Base-by-base conservation (phyloP, 768 basidiomycete species). In the Cystoderma amianthinum region DNA sequence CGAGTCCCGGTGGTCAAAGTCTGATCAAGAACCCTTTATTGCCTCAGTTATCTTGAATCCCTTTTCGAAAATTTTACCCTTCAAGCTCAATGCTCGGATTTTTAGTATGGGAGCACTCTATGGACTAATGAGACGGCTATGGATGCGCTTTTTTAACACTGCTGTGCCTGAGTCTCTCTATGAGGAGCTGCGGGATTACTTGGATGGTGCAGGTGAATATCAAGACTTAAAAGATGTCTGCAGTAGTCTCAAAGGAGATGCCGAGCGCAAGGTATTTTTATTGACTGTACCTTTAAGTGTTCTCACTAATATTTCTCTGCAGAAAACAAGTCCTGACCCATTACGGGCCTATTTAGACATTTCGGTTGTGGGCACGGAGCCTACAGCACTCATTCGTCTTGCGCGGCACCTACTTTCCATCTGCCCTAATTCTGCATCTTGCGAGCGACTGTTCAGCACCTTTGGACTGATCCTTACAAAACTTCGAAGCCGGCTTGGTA, bases 21-120 rank as follows among this genome's bases (percentile, higher is more conserved):
- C 54, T 5, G 62, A 68, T 44, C 64, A 65, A 38, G 62, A 62
- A 20, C 36, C 57, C 1, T 62, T 63, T 41, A 63, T 69, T 36
- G 48, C 56, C 0, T 55, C 60, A 1, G 47, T 63, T 0, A 36
- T 69, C 30, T 41, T 67, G 13, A 67, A 69, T 44, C 66, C 64
- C 0, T 54, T 46, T 38, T 42, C 52, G 15, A 44, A 38, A n/a
- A 24, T 30, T 39, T 5, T 16, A 12, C 5, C 37, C 2, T 39
- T 46, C n/a, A 51, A n/a, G 7, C n/a, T 4, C 41, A 40, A 19
- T 20, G 42, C 21, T n/a, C n/a, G n/a, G 4, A 36, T 18, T 18
- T 20, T 23, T 40, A 34, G 11, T 16, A 39, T 28, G 21, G 41
- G 3, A 28, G 39, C 3, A 25, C 21, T 48, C 39, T 41, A 33